Percentiles rank a stretch among this genome's conserved stretches.
These are phyloP conservation scores for Halocafeteria seosinensis DNA, from an alignment of 108 stramenopile genomes.

Conservation along the genomic window DNA sequence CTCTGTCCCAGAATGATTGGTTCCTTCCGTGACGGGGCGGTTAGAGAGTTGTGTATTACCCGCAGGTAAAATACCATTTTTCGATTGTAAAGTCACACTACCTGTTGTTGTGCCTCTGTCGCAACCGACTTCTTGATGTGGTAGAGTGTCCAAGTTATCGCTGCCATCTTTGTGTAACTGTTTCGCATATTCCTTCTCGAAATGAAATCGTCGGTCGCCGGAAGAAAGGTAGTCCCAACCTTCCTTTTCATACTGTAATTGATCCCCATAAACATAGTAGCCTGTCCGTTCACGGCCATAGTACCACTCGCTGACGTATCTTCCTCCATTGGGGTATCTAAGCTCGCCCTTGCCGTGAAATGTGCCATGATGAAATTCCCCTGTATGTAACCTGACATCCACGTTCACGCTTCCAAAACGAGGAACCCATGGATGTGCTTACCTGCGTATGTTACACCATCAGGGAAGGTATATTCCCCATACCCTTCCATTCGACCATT, in stretches of 20 bases:
- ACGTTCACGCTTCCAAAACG: no score
- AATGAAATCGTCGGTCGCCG: background rate
- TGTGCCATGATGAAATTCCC: constrained; percentile 44
- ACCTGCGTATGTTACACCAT: background rate
- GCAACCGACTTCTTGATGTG: no score
- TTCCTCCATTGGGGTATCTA: constrained; percentile 29
- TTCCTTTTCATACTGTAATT: background rate
- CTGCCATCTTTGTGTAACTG: background rate
- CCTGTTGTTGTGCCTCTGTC: no score
- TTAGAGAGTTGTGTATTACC: no score
- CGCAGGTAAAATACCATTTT: no score
- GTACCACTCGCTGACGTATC: constrained; percentile 32
- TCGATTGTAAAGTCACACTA: no score
- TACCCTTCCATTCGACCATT: constrained; percentile 38
- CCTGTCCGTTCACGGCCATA: background rate
- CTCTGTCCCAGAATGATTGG: no score
- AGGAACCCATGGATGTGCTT: no score
- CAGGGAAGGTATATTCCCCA: background rate
- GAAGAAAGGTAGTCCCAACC: background rate
- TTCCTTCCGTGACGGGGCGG: no score
- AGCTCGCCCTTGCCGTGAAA: constrained; percentile 49
- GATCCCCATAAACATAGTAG: background rate
- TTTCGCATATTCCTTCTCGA: background rate
- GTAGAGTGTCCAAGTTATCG: background rate
- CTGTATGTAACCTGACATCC: no score